A percentile compares a stretch with the other conserved stretches of the same genome.
Evolutionary conservation across 1,284 basidiomycete genomes (phyloP).

Genomic region (Neonothopanus nambi): DNA sequence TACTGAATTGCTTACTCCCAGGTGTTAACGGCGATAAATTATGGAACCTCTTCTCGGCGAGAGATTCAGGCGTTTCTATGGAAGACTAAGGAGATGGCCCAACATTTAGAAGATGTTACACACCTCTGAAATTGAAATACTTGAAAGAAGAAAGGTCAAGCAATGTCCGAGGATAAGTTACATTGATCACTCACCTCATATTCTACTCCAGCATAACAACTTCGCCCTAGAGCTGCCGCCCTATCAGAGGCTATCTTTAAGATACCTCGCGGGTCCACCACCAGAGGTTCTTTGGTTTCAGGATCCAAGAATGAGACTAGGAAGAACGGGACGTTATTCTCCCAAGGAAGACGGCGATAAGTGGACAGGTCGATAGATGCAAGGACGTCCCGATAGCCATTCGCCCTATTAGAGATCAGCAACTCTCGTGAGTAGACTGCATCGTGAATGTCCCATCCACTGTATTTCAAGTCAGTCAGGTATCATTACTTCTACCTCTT

Average conservation of each 20-base stretch:
- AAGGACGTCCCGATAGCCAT: conserved; percentile 89
- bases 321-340: conserved; percentile 91
- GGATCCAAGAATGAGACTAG: conserved; percentile 89
- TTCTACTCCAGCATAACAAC: conserved; percentile 82
- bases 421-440: conserved; percentile 81
- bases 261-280: conserved; percentile 85
- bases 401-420: conserved; percentile 85
- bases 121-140: conserved; percentile 95
- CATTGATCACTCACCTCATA: conserved; percentile 68
- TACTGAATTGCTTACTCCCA: conserved; percentile 67
- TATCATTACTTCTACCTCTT: background rate
- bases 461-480: conserved; percentile 27
- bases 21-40: conserved; percentile 81
- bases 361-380: conserved; percentile 85
- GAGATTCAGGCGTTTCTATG: conserved; percentile 75
- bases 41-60: conserved; percentile 78
- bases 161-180: background rate
- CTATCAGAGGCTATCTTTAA: conserved; percentile 61
- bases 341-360: conserved; percentile 90
- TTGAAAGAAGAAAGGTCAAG: conserved; percentile 30
- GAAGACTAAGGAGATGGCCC: conserved; percentile 3
- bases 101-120: background rate
- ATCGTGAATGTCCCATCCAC: conserved; percentile 91
- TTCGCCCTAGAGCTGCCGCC: conserved; percentile 50
- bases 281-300: conserved; percentile 72